Evolutionary conservation across 257 asterid species (phyloP), one percentile per base, ranked within the genome.

Genomic region (Eucommia ulmoides): DNA sequence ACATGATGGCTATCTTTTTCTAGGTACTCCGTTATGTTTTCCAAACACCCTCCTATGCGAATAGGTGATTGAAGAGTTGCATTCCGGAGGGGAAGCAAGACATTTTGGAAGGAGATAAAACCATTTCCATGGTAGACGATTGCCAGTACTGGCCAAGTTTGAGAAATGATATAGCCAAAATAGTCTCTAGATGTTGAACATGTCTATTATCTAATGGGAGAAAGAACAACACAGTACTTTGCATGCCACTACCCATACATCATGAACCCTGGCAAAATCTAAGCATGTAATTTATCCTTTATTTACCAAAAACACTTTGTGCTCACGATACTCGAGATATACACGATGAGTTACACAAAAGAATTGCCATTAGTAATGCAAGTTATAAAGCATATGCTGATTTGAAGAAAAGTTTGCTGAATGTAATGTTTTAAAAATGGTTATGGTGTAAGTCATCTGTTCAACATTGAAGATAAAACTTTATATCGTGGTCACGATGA

Each of bases 221-320:
- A 1, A 24, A 19, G 54, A n/a, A 24, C 9, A 50, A 50, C 20
- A 19, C 41, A 24, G n/a, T 8, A 23, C 17, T 50, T 5, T 24
- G 25, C 16, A 50, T 8, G 20, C 42, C 42, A 22, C 22, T 23
- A 15, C 54, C 22, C n/a, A 42, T 24, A 19, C 23, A 38, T 16
- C 54, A 24, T 24, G 41, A 50, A 14, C 23, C 41, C 4, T 24
- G 54, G 44, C 41, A 24, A 20, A 23, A n/a, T n/a, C n/a, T n/a
- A n/a, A n/a, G n/a, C n/a, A n/a, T n/a, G n/a, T n/a, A n/a, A n/a
- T 23, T 24, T 17, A 50, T 50, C 7, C 54, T 50, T 50, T 20
- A 41, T 23, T 24, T 50, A 17, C 41, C 38, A 23, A 50, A 20
- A 23, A 18, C 54, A 7, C 19, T 24, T 1, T 5, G 41, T 12